phyloP scores from a whole-genome alignment of 192 early-diverging fungal genomes.

The Backusella liffmaniae region DNA sequence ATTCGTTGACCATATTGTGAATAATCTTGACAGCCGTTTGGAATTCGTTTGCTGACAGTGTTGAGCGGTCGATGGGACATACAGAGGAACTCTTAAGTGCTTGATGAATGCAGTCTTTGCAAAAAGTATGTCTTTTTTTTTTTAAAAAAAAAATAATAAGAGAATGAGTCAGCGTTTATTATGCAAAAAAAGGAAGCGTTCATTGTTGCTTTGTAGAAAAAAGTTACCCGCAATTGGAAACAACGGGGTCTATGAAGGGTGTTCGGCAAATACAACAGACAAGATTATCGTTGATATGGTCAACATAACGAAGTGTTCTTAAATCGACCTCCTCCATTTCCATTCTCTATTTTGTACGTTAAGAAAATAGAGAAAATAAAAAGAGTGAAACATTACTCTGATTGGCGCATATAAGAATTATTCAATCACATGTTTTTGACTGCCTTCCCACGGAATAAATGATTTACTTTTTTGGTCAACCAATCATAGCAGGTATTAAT shows the following conservation, averaged over 20 bases:
- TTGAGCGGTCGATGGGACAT: slow-evolving; percentile 63
- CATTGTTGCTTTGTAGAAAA: not conserved
- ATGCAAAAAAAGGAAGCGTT: not conserved
- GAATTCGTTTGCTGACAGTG: slow-evolving; percentile 38
- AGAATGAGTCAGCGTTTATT: not conserved
- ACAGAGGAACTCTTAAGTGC: slow-evolving; percentile 41
- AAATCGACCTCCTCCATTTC: slow-evolving; percentile 18
- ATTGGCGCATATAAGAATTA: not conserved
- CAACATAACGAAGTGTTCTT: slow-evolving; percentile 10
- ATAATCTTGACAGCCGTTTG: slow-evolving; percentile 58
- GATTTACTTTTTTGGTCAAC: no score
- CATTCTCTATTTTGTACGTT: not conserved
- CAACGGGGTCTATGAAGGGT: slow-evolving; percentile 46
- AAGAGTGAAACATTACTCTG: not conserved
- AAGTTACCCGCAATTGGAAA: slow-evolving; percentile 42
- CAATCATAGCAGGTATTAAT: no score
- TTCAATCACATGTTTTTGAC: not conserved
- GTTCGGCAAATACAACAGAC: slow-evolving; percentile 48
- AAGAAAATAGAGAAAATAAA: not conserved
- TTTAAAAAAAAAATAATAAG: not conserved
- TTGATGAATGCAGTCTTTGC: slow-evolving; percentile 55
- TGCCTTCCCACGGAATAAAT: not conserved
- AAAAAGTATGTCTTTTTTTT: slow-evolving; percentile 63
- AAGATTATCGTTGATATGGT: slow-evolving; percentile 39
- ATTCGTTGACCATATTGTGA: slow-evolving; percentile 65